Percentiles rank a stretch among this genome's conserved stretches.
Evolutionary conservation across 1,284 basidiomycete species (phyloP).

Genomic region (Apiotrichum gamsii): DNA sequence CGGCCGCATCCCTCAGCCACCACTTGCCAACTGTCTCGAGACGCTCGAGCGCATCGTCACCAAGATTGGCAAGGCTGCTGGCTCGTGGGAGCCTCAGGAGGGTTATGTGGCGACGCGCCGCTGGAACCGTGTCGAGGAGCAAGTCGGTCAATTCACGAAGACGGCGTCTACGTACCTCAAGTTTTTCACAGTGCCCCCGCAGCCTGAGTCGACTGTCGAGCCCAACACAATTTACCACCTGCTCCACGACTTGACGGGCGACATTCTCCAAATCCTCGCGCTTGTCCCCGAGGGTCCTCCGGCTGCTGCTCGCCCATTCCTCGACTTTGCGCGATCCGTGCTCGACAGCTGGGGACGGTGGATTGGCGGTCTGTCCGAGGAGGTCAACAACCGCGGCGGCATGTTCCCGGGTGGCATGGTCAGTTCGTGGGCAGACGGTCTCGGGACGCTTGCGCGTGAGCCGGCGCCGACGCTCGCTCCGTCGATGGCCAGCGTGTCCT

Average conservation of each 20-base stretch:
- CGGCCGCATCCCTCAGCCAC: conserved; percentile 32
- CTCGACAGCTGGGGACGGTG: conserved; percentile 32
- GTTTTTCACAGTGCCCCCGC: conserved; percentile 25
- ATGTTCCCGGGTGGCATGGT: conserved; percentile 39
- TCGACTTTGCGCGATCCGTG: conserved; percentile 32
- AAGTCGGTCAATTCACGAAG: conserved; percentile 25
- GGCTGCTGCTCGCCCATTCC: conserved; percentile 16
- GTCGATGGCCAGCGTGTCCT: conserved; percentile 1
- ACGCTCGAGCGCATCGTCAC: conserved; percentile 26
- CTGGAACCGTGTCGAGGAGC: conserved; percentile 30
- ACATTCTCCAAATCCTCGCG: conserved; percentile 25
- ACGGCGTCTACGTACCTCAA: conserved; percentile 38
- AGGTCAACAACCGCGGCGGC: conserved; percentile 39
- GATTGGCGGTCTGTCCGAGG: conserved; percentile 26
- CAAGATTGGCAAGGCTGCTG: conserved; percentile 19
- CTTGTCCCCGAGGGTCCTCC: conserved; percentile 26
- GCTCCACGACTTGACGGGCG: conserved; percentile 27
- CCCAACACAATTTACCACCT: conserved; percentile 31
- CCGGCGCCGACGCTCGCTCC: not conserved
- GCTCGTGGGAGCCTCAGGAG: conserved; percentile 16
- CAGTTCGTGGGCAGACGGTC: conserved; percentile 27
- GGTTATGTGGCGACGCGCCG: conserved; percentile 18
- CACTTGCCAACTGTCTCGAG: conserved; percentile 30
- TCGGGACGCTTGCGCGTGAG: conserved; percentile 21
- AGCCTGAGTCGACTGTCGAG: conserved; percentile 8